Conservation (phyloP, 805 yeast genomes). For the Saccharomycopsis sp. region DNA sequence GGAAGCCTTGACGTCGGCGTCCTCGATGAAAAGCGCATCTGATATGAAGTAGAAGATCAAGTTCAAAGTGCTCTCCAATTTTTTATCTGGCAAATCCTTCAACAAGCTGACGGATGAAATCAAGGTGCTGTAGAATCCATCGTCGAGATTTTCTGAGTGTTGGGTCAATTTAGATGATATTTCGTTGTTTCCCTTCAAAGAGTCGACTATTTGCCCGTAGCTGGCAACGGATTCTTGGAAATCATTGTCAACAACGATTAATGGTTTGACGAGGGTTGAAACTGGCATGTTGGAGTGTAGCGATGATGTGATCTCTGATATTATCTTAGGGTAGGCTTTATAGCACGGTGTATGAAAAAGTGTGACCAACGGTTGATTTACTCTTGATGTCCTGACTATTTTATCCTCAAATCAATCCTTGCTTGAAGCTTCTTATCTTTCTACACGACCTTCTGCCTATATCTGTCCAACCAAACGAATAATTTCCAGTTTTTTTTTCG, state of each 20-base stretch:
- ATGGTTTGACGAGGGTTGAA: constrained; percentile 14
- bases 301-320: too few relatives aligned
- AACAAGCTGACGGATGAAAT: constrained; percentile 11
- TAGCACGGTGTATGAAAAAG: too few relatives aligned
- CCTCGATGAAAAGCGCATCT: constrained; percentile 11
- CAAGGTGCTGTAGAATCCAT: constrained; percentile 11
- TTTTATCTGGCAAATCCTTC: constrained; percentile 12
- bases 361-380: too few relatives aligned
- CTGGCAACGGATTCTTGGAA: constrained; percentile 13
- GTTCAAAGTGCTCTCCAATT: constrained; percentile 18
- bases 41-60: constrained; percentile 17
- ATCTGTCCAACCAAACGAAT: too few relatives aligned
- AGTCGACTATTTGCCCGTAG: constrained; percentile 14
- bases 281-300: constrained; percentile 5
- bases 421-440: too few relatives aligned
- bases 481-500: too few relatives aligned
- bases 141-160: constrained; percentile 1
- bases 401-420: too few relatives aligned
- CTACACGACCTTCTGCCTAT: too few relatives aligned
- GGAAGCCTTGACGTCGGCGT: not conserved
- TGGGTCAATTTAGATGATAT: constrained; percentile 13
- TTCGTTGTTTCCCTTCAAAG: constrained; percentile 5
- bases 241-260: constrained; percentile 18
- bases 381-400: too few relatives aligned
- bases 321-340: too few relatives aligned